Conservation (phyloP, 306 rosid genomes). For the Aeschynomene evenia region DNA sequence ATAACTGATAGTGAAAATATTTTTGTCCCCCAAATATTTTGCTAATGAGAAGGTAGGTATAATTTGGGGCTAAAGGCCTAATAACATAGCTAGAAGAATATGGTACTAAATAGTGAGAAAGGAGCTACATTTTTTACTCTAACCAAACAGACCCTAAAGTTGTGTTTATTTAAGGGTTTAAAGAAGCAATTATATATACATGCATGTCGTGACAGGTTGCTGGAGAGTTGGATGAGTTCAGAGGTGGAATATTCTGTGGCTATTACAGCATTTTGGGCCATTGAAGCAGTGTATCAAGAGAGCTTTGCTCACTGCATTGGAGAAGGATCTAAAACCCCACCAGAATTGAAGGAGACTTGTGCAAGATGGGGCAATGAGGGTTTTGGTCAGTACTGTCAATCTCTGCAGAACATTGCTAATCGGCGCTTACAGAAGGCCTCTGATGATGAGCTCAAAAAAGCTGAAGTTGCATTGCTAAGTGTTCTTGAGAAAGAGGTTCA, state of each 20-base stretch:
- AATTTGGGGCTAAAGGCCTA: background rate
- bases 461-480: constrained; percentile 49
- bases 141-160: too few relatives aligned
- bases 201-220: constrained; percentile 50
- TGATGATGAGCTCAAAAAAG: constrained; percentile 42
- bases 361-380: constrained; percentile 80
- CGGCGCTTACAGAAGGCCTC: constrained; percentile 48
- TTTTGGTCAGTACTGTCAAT: constrained; percentile 62
- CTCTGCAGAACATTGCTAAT: constrained; percentile 50
- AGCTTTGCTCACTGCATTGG: constrained; percentile 75
- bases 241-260: constrained; percentile 63
- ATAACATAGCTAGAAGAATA: background rate
- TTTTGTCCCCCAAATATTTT: background rate
- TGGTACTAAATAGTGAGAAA: background rate
- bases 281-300: constrained; percentile 81
- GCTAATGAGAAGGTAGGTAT: background rate
- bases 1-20: background rate
- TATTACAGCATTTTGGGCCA: constrained; percentile 71
- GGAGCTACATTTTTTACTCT: background rate
- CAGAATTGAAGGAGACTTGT: constrained; percentile 63
- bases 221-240: constrained; percentile 63
- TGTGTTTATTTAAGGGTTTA: background rate
- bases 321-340: constrained; percentile 62
- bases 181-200: background rate
- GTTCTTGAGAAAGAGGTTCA: constrained; percentile 72